Evolutionary conservation across 2,329 filamentous ascomycete genomes (phyloP), one percentile per base, ranked within the genome.

Genomic region (Botrytis squamosa): DNA sequence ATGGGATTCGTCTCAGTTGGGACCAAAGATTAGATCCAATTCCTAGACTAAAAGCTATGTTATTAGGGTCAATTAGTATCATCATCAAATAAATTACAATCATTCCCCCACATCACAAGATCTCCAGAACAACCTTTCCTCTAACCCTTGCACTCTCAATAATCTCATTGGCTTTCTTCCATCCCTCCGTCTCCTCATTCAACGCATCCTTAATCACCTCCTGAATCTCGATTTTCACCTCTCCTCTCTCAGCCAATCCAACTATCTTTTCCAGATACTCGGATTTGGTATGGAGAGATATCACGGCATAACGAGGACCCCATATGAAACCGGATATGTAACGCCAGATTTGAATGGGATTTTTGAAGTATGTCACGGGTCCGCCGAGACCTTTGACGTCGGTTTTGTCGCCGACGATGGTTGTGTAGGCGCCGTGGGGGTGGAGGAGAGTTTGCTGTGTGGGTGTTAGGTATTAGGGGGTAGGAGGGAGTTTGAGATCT

Each of bases 341-440:
- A 44, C 79, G 76, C 42, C 78, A 38, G 14, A 79, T 72, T 72
- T 79, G 77, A 16, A 55, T 46, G 4, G 80, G 79, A 46, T 71
- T 75, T 7, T 73, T 77, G n/a, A 81, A 70, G 67, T 79, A 80
- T 10, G 78, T 79, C 20, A 80, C 67, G 49, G 80, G 78, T 2
- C 79, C 80, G 3, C 78, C 78, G 1, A 79, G 64, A 1, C 40
- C 70, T 44, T 76, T 77, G 2, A 77, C 71, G 52, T 78, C 72
- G 2, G 77, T 77, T 73, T 79, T 80, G 62, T 80, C 78, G 20
- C 80, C 80, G 9, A 80, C 80, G 49, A 80, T 79, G 1, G 79
- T 80, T n/a, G 79, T 75, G 49, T 80, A 81, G 63, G 78, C 78
- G 5, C 79, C 79, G 7, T 73, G 75, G 16, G 71, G 52, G 40